Evolutionary conservation across 768 basidiomycete species (phyloP), one percentile per base, ranked within the genome.

Genomic region (Cantharellus anzutake): DNA sequence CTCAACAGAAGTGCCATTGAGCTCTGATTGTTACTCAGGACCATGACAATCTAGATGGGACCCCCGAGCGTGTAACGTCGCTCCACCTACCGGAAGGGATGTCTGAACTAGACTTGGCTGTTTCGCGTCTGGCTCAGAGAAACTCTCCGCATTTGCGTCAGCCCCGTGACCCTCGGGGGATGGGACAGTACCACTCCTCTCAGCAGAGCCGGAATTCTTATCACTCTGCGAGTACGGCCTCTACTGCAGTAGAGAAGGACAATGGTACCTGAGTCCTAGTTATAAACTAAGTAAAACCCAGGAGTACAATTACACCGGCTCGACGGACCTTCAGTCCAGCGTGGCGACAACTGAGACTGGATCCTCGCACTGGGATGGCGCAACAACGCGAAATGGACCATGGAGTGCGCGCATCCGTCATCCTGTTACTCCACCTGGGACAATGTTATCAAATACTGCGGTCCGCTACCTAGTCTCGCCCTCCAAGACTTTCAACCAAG

Each of bases 31-130:
- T 29, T 29, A 29, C 20, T 29, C 20, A 29, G 20, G 20, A 29
- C 20, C 20, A 29, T 29, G 20, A 29, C 1, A 1, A 29, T 29
- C 20, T 29, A 29, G 20, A 29, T 29, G 20, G 20, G 20, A 29
- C 20, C 20, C 20, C 20, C 66, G 62, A 61, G 60, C 64, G 50
- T 52, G 40, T 53, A 60, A 66, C 60, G 60, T 57, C 61, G 63
- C 64, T 66, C 59, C 63, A 65, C 61, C 48, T 52, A 52, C 60
- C 38, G 39, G 7, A 5, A 35, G 20, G 20, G 7, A 5, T 38
- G 56, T 38, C 53, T 14, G n/a, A 41, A 14, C 51, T 48, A 48
- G 44, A 48, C 44, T 48, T 48, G 44, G 44, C 44, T 48, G 29
- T 48, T 48, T 48, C 44, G 11, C 44, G 29, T 11, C 44, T 48